Conservation (phyloP, 495 filamentous ascomycete species). For the Lasiosphaeria miniovina region DNA sequence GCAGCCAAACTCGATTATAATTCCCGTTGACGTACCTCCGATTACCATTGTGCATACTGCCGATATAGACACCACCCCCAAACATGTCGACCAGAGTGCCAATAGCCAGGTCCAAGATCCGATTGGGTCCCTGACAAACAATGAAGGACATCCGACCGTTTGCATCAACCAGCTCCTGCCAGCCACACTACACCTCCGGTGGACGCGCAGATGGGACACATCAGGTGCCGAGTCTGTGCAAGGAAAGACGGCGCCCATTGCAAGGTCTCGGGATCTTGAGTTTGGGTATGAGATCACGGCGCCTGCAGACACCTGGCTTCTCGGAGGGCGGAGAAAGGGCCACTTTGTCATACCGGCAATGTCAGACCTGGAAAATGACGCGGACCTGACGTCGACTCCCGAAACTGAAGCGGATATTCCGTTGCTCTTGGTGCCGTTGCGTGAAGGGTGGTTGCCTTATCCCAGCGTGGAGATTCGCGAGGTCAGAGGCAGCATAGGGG, state of each 20-base stretch:
- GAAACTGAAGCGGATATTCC: slow-evolving; percentile 51
- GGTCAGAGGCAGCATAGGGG: slow-evolving; percentile 29
- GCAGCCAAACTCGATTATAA: slow-evolving; percentile 51
- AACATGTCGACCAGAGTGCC: slow-evolving; percentile 80
- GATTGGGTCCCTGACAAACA: slow-evolving; percentile 31
- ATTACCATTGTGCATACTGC: slow-evolving; percentile 82
- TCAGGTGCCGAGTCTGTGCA: neutral
- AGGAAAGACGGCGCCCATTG: slow-evolving; percentile 25
- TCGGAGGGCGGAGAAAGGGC: slow-evolving; percentile 75
- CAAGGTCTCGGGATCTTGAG: slow-evolving; percentile 55
- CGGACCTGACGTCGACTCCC: slow-evolving; percentile 40
- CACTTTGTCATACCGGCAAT: slow-evolving; percentile 62
- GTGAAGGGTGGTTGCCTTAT: slow-evolving; percentile 70
- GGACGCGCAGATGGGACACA: slow-evolving; percentile 77
- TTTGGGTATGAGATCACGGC: slow-evolving; percentile 84
- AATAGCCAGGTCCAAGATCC: slow-evolving; percentile 58
- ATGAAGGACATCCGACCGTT: slow-evolving; percentile 39
- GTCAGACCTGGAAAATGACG: slow-evolving; percentile 30
- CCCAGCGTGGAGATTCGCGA: slow-evolving; percentile 75
- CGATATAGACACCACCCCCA: slow-evolving; percentile 77
- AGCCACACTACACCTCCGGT: slow-evolving; percentile 67
- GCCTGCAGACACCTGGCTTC: slow-evolving; percentile 72
- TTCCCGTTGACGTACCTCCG: slow-evolving; percentile 82
- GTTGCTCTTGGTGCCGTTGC: slow-evolving; percentile 73
- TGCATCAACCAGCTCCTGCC: slow-evolving; percentile 67